Base-by-base conservation (phyloP, 495 filamentous ascomycete species). In the Hypoxylon intermedium region DNA sequence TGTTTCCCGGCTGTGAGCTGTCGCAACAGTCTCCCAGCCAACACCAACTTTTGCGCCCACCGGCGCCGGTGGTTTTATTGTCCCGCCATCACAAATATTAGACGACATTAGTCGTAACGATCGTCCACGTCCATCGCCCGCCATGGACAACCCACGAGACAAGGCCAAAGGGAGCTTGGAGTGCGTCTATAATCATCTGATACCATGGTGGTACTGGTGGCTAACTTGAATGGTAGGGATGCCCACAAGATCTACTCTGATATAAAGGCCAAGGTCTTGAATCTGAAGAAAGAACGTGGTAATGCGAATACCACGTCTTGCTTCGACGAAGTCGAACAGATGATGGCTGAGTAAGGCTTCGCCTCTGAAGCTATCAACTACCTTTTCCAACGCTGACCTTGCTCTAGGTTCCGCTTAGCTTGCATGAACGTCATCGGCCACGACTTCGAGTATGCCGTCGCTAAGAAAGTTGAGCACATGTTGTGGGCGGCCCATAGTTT, bases 401-500 rank as follows among this genome's bases (percentile, higher is more conserved):
- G 58, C 55, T 51, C 66, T 66, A 92, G 89, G 55, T 88, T 87
- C 71, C 89, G 90, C 55, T 70, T 81, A 21, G 77, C 79, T 53
- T 93, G 89, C 67, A 83, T 91, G 66, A 81, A 82, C 60, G 81
- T 86, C 24, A 85, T 96, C 44, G 87, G 92, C 65, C 68, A 79
- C 67, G 88, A 96, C 69, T 86, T 92, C 65, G 83, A 88, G 54
- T 82, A 84, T 72, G 88, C 90, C 15, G 76, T 79, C 37, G 72
- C 78, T 46, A 77, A 81, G 36, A 76, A 84, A 53, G 82, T 88
- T 24, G 92, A 96, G 72, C 67, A 74, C 33, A 79, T 77, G 46
- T 82, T 98, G 19, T 98, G 93, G 93, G 81, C 87, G 54, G 82
- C 84, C 19, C 93, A 97, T 70, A 77, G 81, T 59, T 83, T 84